Percentiles rank a stretch among this genome's conserved stretches.
Evolutionary conservation across 164 flowering plant species (phyloP).

Genomic region (Magnolia officinalis): DNA sequence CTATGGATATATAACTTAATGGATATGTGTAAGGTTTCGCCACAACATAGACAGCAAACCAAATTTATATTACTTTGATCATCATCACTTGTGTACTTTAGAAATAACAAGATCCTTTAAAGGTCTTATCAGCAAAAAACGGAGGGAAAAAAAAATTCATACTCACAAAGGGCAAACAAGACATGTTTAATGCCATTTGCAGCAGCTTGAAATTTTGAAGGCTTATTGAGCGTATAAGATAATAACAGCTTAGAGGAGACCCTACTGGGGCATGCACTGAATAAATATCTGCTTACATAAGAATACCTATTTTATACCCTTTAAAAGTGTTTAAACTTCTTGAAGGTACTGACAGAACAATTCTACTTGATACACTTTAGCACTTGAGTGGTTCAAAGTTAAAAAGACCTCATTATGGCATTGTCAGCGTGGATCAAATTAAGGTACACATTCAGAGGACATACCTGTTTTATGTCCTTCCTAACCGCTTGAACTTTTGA

Average conservation of each 20-base stretch:
- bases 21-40: too few species aligned
- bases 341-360: background rate
- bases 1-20: too few species aligned
- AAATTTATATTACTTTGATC: too few species aligned
- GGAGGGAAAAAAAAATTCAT: too few species aligned
- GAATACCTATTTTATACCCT: background rate
- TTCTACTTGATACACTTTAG: background rate
- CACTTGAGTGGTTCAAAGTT: background rate
- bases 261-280: background rate
- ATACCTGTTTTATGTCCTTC: slow-evolving; percentile 81
- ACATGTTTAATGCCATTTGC: too few species aligned
- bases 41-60: too few species aligned
- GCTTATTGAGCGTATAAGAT: background rate
- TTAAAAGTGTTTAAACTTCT: background rate
- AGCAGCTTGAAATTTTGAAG: background rate
- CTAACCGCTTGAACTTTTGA: slow-evolving; percentile 76
- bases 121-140: background rate
- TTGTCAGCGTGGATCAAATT: background rate
- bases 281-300: background rate
- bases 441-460: background rate
- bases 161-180: too few species aligned
- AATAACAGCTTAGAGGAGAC: background rate
- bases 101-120: too few species aligned
- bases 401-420: background rate
- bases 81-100: too few species aligned